phyloP scores from a whole-genome alignment of 202 grass and related monocot genomes.

The Bolboschoenoplectus hybrid region DNA sequence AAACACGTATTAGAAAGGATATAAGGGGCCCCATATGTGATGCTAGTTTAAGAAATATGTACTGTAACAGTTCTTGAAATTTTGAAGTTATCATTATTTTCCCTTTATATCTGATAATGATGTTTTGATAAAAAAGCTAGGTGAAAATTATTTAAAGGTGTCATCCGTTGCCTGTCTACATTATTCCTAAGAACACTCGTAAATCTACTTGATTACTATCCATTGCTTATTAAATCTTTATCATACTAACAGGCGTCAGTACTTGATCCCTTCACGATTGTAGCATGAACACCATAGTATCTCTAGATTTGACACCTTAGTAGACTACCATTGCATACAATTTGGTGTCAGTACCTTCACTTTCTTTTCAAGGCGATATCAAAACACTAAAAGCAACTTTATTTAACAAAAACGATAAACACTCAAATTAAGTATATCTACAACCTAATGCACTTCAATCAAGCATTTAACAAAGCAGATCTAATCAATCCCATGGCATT shows the following conservation, averaged over 20 bases:
- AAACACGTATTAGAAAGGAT: constrained; percentile 17
- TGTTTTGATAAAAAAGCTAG: neutral
- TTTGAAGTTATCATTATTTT: constrained; percentile 1
- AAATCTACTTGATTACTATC: neutral
- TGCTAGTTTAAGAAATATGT: neutral
- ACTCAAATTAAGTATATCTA: neutral
- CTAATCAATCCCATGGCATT: constrained; percentile 56
- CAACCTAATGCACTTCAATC: constrained; percentile 28
- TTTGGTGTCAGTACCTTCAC: neutral
- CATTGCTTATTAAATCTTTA: neutral
- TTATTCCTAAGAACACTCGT: neutral
- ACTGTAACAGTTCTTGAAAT: neutral
- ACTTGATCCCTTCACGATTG: neutral
- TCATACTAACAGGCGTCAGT: neutral
- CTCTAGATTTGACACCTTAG: neutral
- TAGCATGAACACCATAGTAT: neutral
- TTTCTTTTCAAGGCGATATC: neutral
- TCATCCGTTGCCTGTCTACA: neutral
- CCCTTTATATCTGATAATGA: neutral
- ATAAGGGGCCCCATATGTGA: neutral
- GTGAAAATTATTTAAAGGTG: neutral
- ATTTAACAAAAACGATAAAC: constrained; percentile 16
- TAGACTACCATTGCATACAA: neutral
- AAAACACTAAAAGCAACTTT: neutral
- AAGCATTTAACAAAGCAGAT: constrained; percentile 55